A percentile compares a stretch with the other conserved stretches of the same genome.
These are phyloP conservation scores for Pseudogymnoascus sp. DNA, from an alignment of 2,329 filamentous ascomycete genomes.

Conservation along the genomic window DNA sequence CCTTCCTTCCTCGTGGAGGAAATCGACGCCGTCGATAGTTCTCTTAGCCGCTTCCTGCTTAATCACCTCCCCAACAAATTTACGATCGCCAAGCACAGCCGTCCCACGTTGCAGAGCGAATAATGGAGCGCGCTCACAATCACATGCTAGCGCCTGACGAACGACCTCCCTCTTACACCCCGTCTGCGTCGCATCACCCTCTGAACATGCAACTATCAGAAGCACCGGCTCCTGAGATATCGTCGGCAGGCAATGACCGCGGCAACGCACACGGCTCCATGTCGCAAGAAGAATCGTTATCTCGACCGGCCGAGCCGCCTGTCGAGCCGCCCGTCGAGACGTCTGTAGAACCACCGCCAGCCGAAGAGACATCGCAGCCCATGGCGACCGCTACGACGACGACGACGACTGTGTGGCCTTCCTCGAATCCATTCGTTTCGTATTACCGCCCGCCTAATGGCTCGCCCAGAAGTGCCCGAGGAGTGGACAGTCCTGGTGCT, in stretches of 20 bases:
- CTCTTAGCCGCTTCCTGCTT: not conserved
- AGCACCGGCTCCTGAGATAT: not conserved
- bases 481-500: conserved; percentile 22
- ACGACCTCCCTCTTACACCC: not conserved
- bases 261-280: not conserved
- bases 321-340: not conserved
- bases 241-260: conserved; percentile 4
- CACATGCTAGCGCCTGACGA: conserved; percentile 9
- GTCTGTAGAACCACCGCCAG: not conserved
- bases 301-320: not conserved
- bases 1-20: not conserved
- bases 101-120: not conserved
- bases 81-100: not conserved
- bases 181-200: not conserved
- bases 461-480: not conserved
- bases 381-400: not conserved
- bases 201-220: not conserved
- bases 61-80: not conserved
- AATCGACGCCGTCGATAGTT: not conserved
- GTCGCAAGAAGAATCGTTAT: not conserved
- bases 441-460: conserved; percentile 1
- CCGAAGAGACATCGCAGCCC: not conserved
- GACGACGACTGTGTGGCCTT: not conserved
- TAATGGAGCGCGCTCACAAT: not conserved
- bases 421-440: not conserved